A percentile compares a stretch with the other conserved stretches of the same genome.
These are phyloP conservation scores for Tilletia horrida DNA, from an alignment of 1,284 basidiomycete species.

Conservation along the genomic window DNA sequence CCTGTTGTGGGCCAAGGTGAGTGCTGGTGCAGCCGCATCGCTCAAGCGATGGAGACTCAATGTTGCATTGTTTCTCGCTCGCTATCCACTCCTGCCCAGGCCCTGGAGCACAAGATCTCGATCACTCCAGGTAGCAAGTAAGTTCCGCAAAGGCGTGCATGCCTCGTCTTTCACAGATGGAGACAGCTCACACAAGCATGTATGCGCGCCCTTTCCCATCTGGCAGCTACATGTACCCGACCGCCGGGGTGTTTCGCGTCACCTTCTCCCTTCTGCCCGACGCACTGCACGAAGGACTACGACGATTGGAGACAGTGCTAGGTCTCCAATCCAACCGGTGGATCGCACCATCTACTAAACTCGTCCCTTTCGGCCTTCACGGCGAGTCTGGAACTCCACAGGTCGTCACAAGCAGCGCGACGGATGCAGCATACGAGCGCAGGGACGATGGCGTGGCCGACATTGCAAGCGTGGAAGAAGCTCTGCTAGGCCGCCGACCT, in stretches of 20 bases:
- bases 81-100: background rate
- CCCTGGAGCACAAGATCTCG: constrained; percentile 12
- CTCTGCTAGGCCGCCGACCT: background rate
- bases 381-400: background rate
- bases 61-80: no score
- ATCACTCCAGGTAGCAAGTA: constrained; percentile 20
- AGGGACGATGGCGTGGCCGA: background rate
- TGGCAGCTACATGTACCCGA: constrained; percentile 2
- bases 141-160: background rate
- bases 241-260: constrained; percentile 8
- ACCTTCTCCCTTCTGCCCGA: constrained; percentile 30
- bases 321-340: constrained; percentile 22
- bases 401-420: background rate
- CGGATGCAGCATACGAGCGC: background rate
- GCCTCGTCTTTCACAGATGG: background rate
- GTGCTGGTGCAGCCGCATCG: background rate
- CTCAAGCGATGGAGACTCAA: no score
- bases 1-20: constrained; percentile 22
- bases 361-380: constrained; percentile 1
- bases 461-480: background rate
- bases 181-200: background rate
- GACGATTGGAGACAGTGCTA: constrained; percentile 29
- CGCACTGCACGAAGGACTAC: constrained; percentile 32
- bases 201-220: background rate
- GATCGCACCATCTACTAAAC: background rate